These are phyloP conservation scores for Trypanosoma caninum DNA, from an alignment of 208 protist genomes.

Conservation along the genomic window DNA sequence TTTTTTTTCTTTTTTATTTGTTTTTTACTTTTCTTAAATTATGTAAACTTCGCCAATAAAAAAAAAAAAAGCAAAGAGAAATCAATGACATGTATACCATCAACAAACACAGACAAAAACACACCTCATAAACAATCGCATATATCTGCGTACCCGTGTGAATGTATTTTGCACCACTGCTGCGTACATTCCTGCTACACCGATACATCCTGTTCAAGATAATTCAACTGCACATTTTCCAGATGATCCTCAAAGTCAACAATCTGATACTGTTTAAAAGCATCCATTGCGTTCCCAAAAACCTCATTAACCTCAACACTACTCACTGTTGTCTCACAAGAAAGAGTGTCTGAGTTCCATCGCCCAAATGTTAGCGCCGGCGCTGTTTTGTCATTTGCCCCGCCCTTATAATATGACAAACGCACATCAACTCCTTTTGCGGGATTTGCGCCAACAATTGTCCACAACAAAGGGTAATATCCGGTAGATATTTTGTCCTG, in stretches of 20 bases:
- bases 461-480: conserved; percentile 41
- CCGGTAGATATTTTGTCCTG: conserved; percentile 24
- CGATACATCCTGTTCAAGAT: conserved; percentile 63
- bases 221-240: conserved; percentile 72
- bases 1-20: too few species aligned
- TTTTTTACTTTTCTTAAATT: too few species aligned
- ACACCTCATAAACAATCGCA: too few species aligned
- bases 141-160: too few species aligned
- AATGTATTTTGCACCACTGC: too few species aligned
- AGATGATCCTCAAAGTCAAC: conserved; percentile 87
- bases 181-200: conserved; percentile 13
- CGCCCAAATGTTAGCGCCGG: conserved; percentile 50
- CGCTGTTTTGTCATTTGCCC: conserved; percentile 10
- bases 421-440: conserved; percentile 24
- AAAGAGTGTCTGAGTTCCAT: conserved; percentile 78
- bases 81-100: not conserved
- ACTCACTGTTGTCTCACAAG: conserved; percentile 34
- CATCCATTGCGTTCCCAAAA: conserved; percentile 70
- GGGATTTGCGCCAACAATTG: conserved; percentile 26
- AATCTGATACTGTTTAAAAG: conserved; percentile 69
- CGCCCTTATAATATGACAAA: conserved; percentile 14
- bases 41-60: not conserved
- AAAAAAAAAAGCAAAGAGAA: conserved; percentile 13
- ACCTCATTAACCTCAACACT: conserved; percentile 43
- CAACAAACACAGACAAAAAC: too few species aligned